Evolutionary conservation across 2,329 filamentous ascomycete species (phyloP), one percentile per base, ranked within the genome.

Genomic region (Claviceps sp.): DNA sequence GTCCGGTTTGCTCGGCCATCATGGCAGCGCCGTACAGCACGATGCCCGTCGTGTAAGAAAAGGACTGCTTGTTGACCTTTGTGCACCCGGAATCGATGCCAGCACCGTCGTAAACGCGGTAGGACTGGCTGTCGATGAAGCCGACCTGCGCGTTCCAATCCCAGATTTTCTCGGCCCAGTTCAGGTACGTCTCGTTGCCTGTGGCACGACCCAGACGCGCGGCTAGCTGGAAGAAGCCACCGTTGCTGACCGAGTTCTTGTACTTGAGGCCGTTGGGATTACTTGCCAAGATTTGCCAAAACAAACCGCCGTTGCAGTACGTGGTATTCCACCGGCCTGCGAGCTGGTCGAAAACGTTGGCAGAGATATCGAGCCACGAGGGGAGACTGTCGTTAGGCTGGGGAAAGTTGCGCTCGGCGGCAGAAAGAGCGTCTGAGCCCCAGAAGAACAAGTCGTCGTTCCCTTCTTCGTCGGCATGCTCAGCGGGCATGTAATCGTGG

Each of bases 241-340:
- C 87, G 64, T 93, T 93, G 55, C 82, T 83, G 58, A 90, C 79
- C 6, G 82, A 77, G 69, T 91, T 91, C 68, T 90, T 93, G 76
- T 94, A 93, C 61, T 80, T 76, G 64, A 89, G 83, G 13, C 88
- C 88, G 55, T 81, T 81, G 47, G 71, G 70, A 63, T 94, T 91
- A 59, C 77, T 79, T 1, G 76, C 69, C 64, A 83, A 90, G 58
- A 95, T 88, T 70, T 95, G 88, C 86, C 86, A 91, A 52, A 80
- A 74, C 47, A 93, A 69, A 4, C 88, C 88, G 54, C 88, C 88
- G 23, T 73, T 74, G 60, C 88, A 94, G 40, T 71, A 67, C 0
- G 71, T 69, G 0, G 69, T 74, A 63, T 90, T 82, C 88, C 88
- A 93, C 45, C 88, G 79, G 22, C 66, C 66, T 5, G 74, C 75